Conservation (phyloP, 2,329 filamentous ascomycete species). For the Ophiostoma pallidulum region DNA sequence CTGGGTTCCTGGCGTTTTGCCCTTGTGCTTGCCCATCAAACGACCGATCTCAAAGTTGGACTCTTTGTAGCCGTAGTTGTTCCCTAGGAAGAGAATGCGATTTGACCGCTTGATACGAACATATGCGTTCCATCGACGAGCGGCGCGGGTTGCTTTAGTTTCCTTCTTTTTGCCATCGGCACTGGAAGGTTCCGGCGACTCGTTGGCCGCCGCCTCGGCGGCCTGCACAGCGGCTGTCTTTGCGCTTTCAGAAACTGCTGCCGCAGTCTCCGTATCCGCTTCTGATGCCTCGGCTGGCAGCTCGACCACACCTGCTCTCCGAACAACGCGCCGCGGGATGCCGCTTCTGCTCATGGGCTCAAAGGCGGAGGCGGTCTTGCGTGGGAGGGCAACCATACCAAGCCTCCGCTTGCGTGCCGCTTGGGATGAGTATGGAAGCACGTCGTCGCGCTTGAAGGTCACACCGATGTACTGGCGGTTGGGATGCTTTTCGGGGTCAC, state of each 20-base stretch:
- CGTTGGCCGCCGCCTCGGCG: constrained; percentile 3
- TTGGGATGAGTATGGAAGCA: constrained; percentile 66
- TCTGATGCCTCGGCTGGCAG: background rate
- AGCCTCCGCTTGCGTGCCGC: constrained; percentile 66
- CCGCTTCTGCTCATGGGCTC: constrained; percentile 29
- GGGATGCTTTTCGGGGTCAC: constrained; percentile 72
- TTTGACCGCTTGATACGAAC: constrained; percentile 16
- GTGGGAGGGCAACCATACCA: constrained; percentile 54
- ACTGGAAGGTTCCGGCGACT: background rate
- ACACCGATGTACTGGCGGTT: constrained; percentile 93
- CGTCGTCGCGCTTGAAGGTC: constrained; percentile 72
- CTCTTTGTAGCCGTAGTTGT: constrained; percentile 49
- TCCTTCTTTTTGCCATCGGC: background rate
- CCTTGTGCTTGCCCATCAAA: constrained; percentile 41
- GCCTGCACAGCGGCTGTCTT: background rate
- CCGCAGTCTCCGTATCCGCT: background rate
- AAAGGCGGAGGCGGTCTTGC: constrained; percentile 23
- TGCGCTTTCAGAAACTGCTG: background rate
- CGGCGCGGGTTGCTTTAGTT: constrained; percentile 9
- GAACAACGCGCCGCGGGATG: constrained; percentile 25
- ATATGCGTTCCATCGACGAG: constrained; percentile 18
- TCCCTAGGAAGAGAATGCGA: constrained; percentile 16
- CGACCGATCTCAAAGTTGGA: constrained; percentile 51
- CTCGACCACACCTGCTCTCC: constrained; percentile 19
- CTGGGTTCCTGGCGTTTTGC: constrained; percentile 36